phyloP scores from a whole-genome alignment of 176 grass and related monocot genomes.

The Hordeum marinum region DNA sequence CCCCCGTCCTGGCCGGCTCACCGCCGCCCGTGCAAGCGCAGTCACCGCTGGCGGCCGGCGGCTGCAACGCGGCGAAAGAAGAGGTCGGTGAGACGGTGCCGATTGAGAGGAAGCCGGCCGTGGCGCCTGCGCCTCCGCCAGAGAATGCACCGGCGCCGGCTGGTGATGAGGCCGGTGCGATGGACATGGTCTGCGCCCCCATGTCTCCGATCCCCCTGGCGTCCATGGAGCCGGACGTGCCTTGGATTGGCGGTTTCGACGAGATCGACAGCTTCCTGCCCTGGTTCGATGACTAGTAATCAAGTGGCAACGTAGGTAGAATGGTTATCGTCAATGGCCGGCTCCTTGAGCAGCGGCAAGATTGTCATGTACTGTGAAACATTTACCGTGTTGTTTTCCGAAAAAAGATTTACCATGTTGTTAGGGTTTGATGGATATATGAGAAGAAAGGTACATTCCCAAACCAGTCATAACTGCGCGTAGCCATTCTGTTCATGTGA shows the following conservation, averaged over 20 bases:
- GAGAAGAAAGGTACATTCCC: neutral
- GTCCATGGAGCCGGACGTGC: constrained; percentile 9
- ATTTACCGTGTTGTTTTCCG: neutral
- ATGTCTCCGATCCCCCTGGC: neutral
- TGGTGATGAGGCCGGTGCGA: neutral
- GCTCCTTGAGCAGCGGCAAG: neutral
- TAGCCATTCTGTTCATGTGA: neutral
- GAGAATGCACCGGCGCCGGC: neutral
- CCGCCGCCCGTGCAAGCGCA: neutral
- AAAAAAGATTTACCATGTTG: neutral
- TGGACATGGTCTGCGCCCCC: neutral
- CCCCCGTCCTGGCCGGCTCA: neutral
- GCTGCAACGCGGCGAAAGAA: neutral
- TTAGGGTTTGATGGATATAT: neutral
- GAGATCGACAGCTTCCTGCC: constrained; percentile 25
- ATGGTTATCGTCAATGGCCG: neutral
- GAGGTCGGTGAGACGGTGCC: neutral
- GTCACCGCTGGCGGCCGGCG: neutral
- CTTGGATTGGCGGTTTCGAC: constrained; percentile 2
- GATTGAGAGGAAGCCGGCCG: neutral
- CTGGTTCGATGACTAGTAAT: constrained; percentile 33
- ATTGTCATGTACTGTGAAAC: neutral
- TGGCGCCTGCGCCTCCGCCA: neutral
- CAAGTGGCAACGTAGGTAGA: neutral
- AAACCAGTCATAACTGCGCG: neutral